Conservation (phyloP, 257 asterid genomes). For the Perilla frutescens region DNA sequence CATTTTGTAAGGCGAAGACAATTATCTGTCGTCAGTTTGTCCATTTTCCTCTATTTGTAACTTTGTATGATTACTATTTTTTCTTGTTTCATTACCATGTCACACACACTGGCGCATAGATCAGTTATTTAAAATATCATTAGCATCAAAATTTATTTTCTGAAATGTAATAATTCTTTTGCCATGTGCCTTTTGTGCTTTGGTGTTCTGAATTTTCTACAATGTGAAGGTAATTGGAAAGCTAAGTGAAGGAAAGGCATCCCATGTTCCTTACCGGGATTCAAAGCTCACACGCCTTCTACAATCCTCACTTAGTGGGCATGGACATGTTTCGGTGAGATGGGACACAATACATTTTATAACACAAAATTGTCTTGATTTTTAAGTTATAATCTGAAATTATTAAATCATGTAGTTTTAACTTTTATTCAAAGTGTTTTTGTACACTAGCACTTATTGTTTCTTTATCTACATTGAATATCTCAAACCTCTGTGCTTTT, state of each 20-base stretch:
- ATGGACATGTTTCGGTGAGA: conserved; percentile 97
- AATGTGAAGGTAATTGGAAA: conserved; percentile 87
- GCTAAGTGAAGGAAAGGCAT: conserved; percentile 94
- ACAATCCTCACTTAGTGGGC: conserved; percentile 97
- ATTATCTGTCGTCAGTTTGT: neutral
- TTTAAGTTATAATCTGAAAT: neutral
- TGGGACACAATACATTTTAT: conserved; percentile 20
- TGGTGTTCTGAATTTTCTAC: conserved; percentile 28
- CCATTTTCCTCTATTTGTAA: neutral
- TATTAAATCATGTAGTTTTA: conserved; percentile 11
- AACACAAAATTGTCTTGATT: conserved; percentile 12
- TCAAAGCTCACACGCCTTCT: conserved; percentile 96
- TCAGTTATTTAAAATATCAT: neutral
- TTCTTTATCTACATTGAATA: conserved; percentile 32
- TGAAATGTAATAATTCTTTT: conserved; percentile 3
- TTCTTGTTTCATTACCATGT: conserved; percentile 22
- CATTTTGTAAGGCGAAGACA: neutral
- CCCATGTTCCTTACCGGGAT: conserved; percentile 96
- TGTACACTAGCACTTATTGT: conserved; percentile 26
- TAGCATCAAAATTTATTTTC: conserved; percentile 22
- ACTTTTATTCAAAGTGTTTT: conserved; percentile 5
- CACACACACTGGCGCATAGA: neutral
- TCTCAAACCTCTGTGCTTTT: neutral
- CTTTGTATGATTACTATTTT: neutral
- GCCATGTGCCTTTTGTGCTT: conserved; percentile 24